A percentile compares a stretch with the other conserved stretches of the same genome.
Conservation (phyloP, 1,139 yeast species). For the Protomyces pachydermus region DNA sequence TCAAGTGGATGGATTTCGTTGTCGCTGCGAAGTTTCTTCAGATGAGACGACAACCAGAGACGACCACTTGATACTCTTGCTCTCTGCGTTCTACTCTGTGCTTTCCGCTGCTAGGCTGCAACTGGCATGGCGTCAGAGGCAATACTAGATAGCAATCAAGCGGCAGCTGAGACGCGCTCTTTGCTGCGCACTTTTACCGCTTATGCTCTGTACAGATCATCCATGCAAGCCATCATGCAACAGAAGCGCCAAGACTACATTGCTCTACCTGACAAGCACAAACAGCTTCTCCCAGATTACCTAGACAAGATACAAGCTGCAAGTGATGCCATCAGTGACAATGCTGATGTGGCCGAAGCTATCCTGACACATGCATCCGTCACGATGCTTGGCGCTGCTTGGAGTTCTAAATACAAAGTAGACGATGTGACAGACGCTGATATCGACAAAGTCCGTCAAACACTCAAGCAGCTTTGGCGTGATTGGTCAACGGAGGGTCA, state of each 20-base stretch:
- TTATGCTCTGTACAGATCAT: slow-evolving; percentile 18
- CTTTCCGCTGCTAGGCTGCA: too few relatives aligned
- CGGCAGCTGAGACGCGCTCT: neutral
- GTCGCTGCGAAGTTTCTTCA: too few relatives aligned
- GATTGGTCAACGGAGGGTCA: slow-evolving; percentile 53
- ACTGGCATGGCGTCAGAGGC: too few relatives aligned
- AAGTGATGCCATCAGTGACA: slow-evolving; percentile 2
- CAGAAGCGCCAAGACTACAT: slow-evolving; percentile 5
- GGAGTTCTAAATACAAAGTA: neutral
- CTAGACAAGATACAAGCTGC: slow-evolving; percentile 5
- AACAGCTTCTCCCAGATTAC: slow-evolving; percentile 6
- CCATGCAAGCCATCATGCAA: slow-evolving; percentile 16
- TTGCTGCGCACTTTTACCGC: slow-evolving; percentile 8
- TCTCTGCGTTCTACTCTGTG: too few relatives aligned
- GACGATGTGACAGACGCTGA: slow-evolving; percentile 34
- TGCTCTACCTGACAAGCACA: slow-evolving; percentile 1
- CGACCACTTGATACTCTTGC: neutral
- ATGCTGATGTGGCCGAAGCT: slow-evolving; percentile 11
- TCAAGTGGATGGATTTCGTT: neutral
- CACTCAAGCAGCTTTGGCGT: slow-evolving; percentile 59
- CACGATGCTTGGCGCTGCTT: slow-evolving; percentile 4
- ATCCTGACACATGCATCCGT: slow-evolving; percentile 1
- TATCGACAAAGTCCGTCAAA: slow-evolving; percentile 57
- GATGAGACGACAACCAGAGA: neutral
- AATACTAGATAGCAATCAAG: neutral